Evolutionary conservation across 768 basidiomycete genomes (phyloP).

Genomic region (Lyophyllum atratum): DNA sequence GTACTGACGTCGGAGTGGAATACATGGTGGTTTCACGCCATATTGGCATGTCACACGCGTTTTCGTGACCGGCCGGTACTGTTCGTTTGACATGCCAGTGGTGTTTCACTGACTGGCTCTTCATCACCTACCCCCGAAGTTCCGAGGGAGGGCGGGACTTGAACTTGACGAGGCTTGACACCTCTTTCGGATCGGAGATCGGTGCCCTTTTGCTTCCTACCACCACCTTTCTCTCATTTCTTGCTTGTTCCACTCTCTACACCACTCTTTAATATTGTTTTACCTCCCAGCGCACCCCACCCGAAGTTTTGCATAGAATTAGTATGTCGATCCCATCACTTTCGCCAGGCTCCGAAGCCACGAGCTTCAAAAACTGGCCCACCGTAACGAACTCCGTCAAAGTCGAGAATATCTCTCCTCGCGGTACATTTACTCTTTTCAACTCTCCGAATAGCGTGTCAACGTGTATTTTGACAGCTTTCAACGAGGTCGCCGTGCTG

Average conservation of each 20-base stretch:
- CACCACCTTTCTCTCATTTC: constrained; percentile 17
- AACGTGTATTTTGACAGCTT: constrained; percentile 24
- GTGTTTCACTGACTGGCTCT: too few relatives aligned
- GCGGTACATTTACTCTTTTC: constrained; percentile 28
- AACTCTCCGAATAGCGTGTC: neutral
- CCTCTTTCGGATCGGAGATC: constrained; percentile 19
- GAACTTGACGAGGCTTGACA: neutral
- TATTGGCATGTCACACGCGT: too few relatives aligned
- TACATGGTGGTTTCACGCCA: too few relatives aligned
- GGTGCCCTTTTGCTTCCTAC: constrained; percentile 18
- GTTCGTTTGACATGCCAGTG: too few relatives aligned
- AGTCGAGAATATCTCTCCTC: constrained; percentile 48
- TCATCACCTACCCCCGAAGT: too few relatives aligned
- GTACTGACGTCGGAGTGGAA: too few relatives aligned
- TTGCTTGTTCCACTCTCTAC: constrained; percentile 16
- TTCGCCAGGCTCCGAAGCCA: constrained; percentile 11
- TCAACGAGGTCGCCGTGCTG: constrained; percentile 52
- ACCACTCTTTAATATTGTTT: constrained; percentile 19
- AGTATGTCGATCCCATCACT: constrained; percentile 17
- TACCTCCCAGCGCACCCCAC: constrained; percentile 20
- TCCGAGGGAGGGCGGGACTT: too few relatives aligned
- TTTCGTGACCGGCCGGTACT: too few relatives aligned
- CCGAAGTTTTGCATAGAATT: neutral
- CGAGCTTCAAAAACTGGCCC: constrained; percentile 31
- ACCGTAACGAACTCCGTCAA: constrained; percentile 44